A percentile compares a stretch with the other conserved stretches of the same genome.
These are phyloP conservation scores for Achaetomiella virescens DNA, from an alignment of 495 filamentous ascomycete genomes.

Conservation along the genomic window DNA sequence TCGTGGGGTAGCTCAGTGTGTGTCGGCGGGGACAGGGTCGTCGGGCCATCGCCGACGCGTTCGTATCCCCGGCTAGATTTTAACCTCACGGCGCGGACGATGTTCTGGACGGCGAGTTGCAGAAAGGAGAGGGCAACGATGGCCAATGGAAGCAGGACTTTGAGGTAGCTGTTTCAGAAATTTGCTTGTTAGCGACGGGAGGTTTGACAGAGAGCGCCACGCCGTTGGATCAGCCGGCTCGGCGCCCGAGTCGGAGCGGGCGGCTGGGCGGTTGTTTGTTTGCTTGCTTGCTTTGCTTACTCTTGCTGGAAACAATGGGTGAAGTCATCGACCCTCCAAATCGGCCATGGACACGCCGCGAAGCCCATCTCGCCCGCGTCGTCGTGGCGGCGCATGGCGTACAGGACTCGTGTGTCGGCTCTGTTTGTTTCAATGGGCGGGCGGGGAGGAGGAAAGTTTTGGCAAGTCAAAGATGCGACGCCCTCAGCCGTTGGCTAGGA, in stretches of 20 bases:
- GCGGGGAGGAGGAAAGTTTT: background rate
- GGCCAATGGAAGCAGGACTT: constrained; percentile 72
- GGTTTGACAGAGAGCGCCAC: background rate
- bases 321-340: constrained; percentile 88
- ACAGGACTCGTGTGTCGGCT: background rate
- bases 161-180: constrained; percentile 61
- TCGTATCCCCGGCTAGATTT: constrained; percentile 47
- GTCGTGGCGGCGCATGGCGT: constrained; percentile 14
- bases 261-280: background rate
- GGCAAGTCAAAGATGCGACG: background rate
- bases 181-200: background rate
- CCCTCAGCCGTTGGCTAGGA: no score
- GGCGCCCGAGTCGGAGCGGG: background rate
- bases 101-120: constrained; percentile 51
- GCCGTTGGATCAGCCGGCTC: constrained; percentile 2
- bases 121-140: constrained; percentile 64
- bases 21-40: constrained; percentile 38
- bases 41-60: constrained; percentile 33
- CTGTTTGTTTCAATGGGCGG: background rate
- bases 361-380: constrained; percentile 43
- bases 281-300: constrained; percentile 37
- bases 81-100: constrained; percentile 42
- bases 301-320: constrained; percentile 81
- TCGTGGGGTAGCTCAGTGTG: constrained; percentile 44
- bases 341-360: constrained; percentile 67